Conservation (phyloP, 2,329 filamentous ascomycete species). For the Pseudopithomyces chartarum region DNA sequence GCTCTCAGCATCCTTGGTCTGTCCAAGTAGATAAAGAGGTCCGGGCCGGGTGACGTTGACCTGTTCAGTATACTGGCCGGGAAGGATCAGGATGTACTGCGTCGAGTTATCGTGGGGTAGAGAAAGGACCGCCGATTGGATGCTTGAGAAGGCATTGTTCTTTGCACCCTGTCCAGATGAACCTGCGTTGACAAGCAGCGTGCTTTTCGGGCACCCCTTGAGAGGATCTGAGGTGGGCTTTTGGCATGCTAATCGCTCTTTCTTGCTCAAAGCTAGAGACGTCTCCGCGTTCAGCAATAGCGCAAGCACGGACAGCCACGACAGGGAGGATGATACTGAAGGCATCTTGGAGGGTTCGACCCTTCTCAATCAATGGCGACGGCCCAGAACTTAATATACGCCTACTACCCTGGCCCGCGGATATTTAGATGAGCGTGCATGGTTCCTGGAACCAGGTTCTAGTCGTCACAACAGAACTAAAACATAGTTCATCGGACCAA, state of each 20-base stretch:
- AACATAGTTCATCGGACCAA: neutral
- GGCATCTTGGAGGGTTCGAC: neutral
- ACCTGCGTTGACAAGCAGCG: slow-evolving; percentile 34
- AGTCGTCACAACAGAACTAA: neutral
- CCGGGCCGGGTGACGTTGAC: slow-evolving; percentile 67
- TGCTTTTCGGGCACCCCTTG: slow-evolving; percentile 45
- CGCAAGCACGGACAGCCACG: neutral
- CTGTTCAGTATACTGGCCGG: slow-evolving; percentile 67
- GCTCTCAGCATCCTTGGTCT: slow-evolving; percentile 56
- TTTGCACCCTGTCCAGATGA: slow-evolving; percentile 13
- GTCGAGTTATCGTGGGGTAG: slow-evolving; percentile 52
- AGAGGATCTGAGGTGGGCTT: slow-evolving; percentile 42
- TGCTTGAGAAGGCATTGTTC: slow-evolving; percentile 34
- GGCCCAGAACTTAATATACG: slow-evolving; percentile 1
- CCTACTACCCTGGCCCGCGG: neutral
- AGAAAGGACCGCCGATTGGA: slow-evolving; percentile 56
- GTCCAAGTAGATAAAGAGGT: slow-evolving; percentile 66
- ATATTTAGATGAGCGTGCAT: slow-evolving; percentile 7
- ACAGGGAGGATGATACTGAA: neutral
- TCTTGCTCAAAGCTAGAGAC: slow-evolving; percentile 1
- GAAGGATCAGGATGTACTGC: slow-evolving; percentile 63
- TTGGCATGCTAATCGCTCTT: slow-evolving; percentile 37
- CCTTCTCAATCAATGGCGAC: neutral
- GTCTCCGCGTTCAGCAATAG: neutral
- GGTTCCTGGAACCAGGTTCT: neutral